Base-by-base conservation (phyloP, 2,329 filamentous ascomycete species). In the Paradendryphiella salina region DNA sequence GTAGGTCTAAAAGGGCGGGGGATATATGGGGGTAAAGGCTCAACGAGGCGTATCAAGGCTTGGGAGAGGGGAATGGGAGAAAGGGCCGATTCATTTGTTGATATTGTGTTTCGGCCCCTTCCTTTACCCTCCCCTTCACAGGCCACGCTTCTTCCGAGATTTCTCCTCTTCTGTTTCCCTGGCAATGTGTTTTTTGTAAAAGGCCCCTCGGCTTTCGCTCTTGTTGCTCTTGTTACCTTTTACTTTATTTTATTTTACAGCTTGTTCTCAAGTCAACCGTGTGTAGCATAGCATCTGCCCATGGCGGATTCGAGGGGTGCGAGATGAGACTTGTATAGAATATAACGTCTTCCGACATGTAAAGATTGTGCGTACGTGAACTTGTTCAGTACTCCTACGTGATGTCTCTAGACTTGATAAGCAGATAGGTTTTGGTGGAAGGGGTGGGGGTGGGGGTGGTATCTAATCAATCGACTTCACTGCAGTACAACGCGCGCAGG, bases 121-220 rank as follows among this genome's bases (percentile, higher is more conserved):
- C 47, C 20, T 18, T 37, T 20, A 13, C 33, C 10, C 34, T 36
- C 17, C 33, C 17, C 13, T 13, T 21, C 17, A 13, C 20, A 11
- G 10, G 14, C 13, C 11, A 5, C 48, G 41, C 52, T 54, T 46
- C 48, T 51, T 23, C n/a, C 34, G 20, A 8, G 29, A 50, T 60
- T 65, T 64, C 63, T 63, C 62, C 61, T 66, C 65, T 62, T 61
- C 56, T 61, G 43, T 29, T 41, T 14, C 42, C 35, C 37, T 41
- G 53, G 23, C 48, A 44, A 15, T 45, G 15, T 60, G 61, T 60
- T 63, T 51, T 40, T 14, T 40, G 28, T 34, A 1, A 4, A 41
- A 41, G 56, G 57, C 53, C 61, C 56, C 51, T 62, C 56, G 50
- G 49, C 49, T 58, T 56, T 38, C 42, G 23, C 32, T 39, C 44